A percentile compares a stretch with the other conserved stretches of the same genome.
Evolutionary conservation across 2,329 filamentous ascomycete genomes (phyloP).

Genomic region (Apiospora phragmitis): DNA sequence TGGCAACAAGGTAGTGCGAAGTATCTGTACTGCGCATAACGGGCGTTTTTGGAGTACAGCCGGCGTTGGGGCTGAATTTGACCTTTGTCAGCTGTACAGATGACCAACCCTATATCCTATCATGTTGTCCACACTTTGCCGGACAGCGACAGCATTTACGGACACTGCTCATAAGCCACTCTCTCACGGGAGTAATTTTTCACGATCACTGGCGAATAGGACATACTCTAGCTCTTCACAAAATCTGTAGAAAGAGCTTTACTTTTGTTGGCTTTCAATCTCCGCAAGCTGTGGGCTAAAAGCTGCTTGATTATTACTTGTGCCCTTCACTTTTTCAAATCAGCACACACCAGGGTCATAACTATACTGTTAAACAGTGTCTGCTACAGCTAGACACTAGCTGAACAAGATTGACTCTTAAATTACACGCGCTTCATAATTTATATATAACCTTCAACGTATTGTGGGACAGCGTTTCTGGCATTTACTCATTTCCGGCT

Average conservation of each 20-base stretch:
- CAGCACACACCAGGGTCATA: neutral
- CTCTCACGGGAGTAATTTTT: neutral
- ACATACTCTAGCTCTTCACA: neutral
- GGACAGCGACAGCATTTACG: neutral
- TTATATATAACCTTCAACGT: neutral
- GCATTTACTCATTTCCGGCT: neutral
- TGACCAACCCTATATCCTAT: neutral
- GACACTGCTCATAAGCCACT: neutral
- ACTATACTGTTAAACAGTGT: neutral
- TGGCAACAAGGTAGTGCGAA: neutral
- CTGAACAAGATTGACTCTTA: neutral
- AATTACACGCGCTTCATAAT: neutral
- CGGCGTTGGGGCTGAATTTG: neutral
- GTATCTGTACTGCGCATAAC: neutral
- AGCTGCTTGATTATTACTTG: neutral
- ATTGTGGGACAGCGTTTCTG: neutral
- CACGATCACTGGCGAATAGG: neutral
- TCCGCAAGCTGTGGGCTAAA: neutral
- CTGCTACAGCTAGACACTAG: neutral
- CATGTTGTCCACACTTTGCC: neutral
- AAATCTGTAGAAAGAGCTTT: neutral
- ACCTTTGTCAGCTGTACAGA: neutral
- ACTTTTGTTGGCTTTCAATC: neutral
- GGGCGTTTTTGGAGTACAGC: neutral
- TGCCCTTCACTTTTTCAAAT: neutral